A percentile compares a stretch with the other conserved stretches of the same genome.
Conservation (phyloP, 768 basidiomycete species). For the Kockovaella imperatae region DNA sequence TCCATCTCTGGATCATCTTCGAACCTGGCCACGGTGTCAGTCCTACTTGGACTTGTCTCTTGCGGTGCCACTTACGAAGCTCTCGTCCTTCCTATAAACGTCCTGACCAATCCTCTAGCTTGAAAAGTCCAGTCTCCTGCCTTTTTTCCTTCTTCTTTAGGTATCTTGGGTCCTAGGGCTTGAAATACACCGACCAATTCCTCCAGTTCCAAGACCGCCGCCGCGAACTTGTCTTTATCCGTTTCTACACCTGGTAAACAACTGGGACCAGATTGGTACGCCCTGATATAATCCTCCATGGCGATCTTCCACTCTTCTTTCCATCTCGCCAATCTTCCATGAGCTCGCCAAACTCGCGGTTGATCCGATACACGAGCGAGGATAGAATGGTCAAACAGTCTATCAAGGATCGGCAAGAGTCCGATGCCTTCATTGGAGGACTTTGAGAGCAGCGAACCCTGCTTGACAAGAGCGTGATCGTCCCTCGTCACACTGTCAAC, state of each 20-base stretch:
- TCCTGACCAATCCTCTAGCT: conserved; percentile 74
- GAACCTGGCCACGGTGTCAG: conserved; percentile 48
- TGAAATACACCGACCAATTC: conserved; percentile 74
- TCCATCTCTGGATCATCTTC: conserved; percentile 83
- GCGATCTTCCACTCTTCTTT: conserved; percentile 66
- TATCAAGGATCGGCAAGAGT: conserved; percentile 58
- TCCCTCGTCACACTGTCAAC: conserved; percentile 74
- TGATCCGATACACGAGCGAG: conserved; percentile 69
- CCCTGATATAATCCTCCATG: conserved; percentile 73
- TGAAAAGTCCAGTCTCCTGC: conserved; percentile 67
- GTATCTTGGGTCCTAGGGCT: conserved; percentile 62
- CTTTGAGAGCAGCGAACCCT: conserved; percentile 30
- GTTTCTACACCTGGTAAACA: conserved; percentile 58
- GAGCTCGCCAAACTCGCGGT: conserved; percentile 69
- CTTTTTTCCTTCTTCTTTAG: conserved; percentile 30
- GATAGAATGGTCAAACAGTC: conserved; percentile 68
- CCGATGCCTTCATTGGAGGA: conserved; percentile 62
- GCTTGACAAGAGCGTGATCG: conserved; percentile 20
- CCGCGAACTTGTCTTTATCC: conserved; percentile 61
- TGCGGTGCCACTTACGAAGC: conserved; percentile 48
- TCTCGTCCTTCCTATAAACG: conserved; percentile 76
- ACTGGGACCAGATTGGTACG: conserved; percentile 66
- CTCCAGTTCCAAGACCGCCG: conserved; percentile 68
- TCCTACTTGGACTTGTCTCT: too few species aligned
- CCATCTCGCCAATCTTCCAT: conserved; percentile 71